phyloP scores from a whole-genome alignment of 345 rosid species.

The Orychophragmus violaceus region DNA sequence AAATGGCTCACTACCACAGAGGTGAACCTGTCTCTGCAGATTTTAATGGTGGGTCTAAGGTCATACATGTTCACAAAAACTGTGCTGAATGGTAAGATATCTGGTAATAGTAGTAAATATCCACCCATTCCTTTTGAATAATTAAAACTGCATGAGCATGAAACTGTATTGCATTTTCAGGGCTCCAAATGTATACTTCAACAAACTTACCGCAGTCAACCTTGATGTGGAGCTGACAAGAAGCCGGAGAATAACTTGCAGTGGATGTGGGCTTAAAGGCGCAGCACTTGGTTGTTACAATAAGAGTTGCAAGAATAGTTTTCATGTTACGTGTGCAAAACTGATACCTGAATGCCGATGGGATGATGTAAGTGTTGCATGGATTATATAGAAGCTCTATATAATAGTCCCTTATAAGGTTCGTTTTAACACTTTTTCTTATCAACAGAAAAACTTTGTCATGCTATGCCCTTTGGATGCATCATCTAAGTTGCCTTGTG shows the following conservation, averaged over 20 bases:
- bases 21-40: constrained; percentile 62
- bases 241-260: constrained; percentile 68
- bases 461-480: constrained; percentile 74
- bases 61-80: constrained; percentile 67
- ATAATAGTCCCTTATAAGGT: background rate
- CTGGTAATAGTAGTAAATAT: background rate
- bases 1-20: constrained; percentile 65
- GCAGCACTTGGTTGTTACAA: constrained; percentile 90
- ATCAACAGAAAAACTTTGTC: constrained; percentile 70
- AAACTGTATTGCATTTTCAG: constrained; percentile 36
- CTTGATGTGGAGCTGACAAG: constrained; percentile 84
- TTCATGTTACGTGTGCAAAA: constrained; percentile 76
- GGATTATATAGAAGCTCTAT: background rate
- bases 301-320: constrained; percentile 64
- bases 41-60: constrained; percentile 45
- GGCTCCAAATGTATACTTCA: constrained; percentile 92
- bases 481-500: constrained; percentile 63
- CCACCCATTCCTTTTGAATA: background rate
- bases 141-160: background rate
- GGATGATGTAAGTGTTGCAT: constrained; percentile 61
- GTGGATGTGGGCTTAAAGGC: constrained; percentile 83
- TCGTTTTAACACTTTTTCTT: background rate
- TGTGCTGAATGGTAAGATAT: constrained; percentile 82
- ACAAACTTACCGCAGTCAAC: constrained; percentile 58
- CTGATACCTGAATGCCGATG: constrained; percentile 63